Evolutionary conservation across 2,329 filamentous ascomycete species (phyloP).

Genomic region (Epichloe uncinata): DNA sequence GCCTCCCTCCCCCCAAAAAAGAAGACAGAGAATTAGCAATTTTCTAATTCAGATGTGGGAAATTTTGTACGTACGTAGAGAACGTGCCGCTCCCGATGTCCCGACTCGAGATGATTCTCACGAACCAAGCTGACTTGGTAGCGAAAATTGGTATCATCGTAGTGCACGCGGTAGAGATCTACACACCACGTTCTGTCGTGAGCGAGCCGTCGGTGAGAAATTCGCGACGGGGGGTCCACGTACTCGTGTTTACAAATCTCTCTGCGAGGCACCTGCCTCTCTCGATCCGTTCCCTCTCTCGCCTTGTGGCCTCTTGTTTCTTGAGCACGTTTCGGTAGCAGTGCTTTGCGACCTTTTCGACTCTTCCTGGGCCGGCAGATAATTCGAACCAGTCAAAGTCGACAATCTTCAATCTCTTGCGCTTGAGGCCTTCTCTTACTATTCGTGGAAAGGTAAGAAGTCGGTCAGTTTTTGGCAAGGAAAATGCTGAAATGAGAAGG

Average conservation of each 20-base stretch:
- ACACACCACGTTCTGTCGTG: background rate
- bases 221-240: background rate
- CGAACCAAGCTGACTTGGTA: slow-evolving; percentile 52
- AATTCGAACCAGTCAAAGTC: slow-evolving; percentile 40
- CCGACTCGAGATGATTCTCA: slow-evolving; percentile 16
- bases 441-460: background rate
- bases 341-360: background rate
- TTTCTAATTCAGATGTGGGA: too few relatives aligned
- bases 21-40: too few relatives aligned
- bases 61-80: slow-evolving; percentile 37
- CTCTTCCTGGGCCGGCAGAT: slow-evolving; percentile 18
- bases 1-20: too few relatives aligned
- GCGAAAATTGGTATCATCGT: slow-evolving; percentile 45
- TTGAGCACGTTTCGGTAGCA: background rate
- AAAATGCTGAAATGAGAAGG: too few relatives aligned
- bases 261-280: slow-evolving; percentile 27
- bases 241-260: slow-evolving; percentile 36
- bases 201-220: too few relatives aligned
- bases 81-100: slow-evolving; percentile 11
- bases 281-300: slow-evolving; percentile 21
- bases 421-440: slow-evolving; percentile 25
- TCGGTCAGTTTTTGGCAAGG: too few relatives aligned
- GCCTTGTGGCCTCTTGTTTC: slow-evolving; percentile 13
- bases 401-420: slow-evolving; percentile 27
- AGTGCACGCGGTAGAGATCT: slow-evolving; percentile 53